Base-by-base conservation (phyloP, 2,329 filamentous ascomycete species). In the Cercospora nicotianae region DNA sequence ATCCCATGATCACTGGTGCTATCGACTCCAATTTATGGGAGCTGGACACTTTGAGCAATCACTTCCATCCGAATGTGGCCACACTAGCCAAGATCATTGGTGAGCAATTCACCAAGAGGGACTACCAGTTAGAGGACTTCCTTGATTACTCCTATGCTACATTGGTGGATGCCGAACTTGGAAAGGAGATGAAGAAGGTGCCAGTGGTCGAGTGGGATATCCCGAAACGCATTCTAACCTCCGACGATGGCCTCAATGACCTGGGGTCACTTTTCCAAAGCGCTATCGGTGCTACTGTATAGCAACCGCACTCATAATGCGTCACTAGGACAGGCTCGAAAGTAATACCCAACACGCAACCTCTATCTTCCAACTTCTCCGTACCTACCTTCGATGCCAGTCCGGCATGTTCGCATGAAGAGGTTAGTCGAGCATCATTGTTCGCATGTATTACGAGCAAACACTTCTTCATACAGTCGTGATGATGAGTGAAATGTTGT, bases 1-100 rank as follows among this genome's bases (percentile, higher is more conserved):
- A 99, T 71, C 96, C 95, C 0, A 92, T 93, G 86, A 85, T 90
- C 78, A 97, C 94, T 0, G 81, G 86, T 45, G 95, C 96, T 18
- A 92, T 99, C 67, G 93, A 98, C 67, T 97, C 93, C 79, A 93
- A 91, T 78, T 82, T 99, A 7, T 99, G 95, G 96, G 95, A 99
- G 79, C 86, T 99, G 63, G 91, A 96, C 68, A 93, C 93, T 67
- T 83, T 98, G 66, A 93, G 96, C 79, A 90, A 89, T 0, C 96
- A 99, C 79, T 98, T 96, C 80, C 95, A 99, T 77, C 95, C 96
- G 13, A 99, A 98, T 74, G 93, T 99, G 26, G 94, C 94, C 0
- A 95, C 94, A 2, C 89, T 99, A 73, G 91, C 93, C 55, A 95
- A 93, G 80, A 97, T 99, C 71, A 89, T 99, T 66, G 92, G 92